Base-by-base conservation (phyloP, 495 filamentous ascomycete genomes). In the Penicillium chermesinum region DNA sequence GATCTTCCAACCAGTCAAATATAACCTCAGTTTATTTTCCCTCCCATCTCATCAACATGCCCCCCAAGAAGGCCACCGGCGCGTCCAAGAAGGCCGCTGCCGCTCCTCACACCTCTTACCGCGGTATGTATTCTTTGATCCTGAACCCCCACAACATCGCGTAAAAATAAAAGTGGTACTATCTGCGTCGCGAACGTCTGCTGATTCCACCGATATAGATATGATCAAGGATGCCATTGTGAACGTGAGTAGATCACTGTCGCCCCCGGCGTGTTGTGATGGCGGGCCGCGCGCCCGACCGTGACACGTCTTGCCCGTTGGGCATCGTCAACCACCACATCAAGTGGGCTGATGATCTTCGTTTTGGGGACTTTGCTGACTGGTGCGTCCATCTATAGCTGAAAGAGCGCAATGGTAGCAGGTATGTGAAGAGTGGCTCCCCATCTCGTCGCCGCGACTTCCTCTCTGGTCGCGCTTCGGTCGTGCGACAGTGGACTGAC, bases 141-240 rank as follows among this genome's bases (percentile, higher is more conserved):
- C 53, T 71, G 39, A 35, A 15, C 49, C 67, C 56, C 62, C 63
- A 68, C 54, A 50, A 41, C 64, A 71, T 78, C 75, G 72, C 73
- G 71, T 64, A 46, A 53, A 52, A 43, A 48, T 59, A 53, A 57
- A 49, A 21, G 18, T 50, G 25, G 19, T 51, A 64, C 61, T 33
- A 35, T 48, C 58, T 38, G 55, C 47, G 66, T 77, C 76, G 75
- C 75, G 64, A 65, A 61, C 53, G 21, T 58, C 44, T 73, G 62
- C 72, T 78, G 70, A 80, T 73, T 66, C 48, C n/a, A 63, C 43
- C 44, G 41, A 73, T 70, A 70, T 70, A 77, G 74, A 74, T 72
- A 80, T 85, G 82, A 83, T 85, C 67, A 81, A 79, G 67, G 81
- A 83, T 69, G 82, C 82, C 44, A 84, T 85, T 61, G 53, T 81